These are phyloP conservation scores for Zygotorulaspora mrakii DNA, from an alignment of 1,139 yeast genomes.

Conservation along the genomic window DNA sequence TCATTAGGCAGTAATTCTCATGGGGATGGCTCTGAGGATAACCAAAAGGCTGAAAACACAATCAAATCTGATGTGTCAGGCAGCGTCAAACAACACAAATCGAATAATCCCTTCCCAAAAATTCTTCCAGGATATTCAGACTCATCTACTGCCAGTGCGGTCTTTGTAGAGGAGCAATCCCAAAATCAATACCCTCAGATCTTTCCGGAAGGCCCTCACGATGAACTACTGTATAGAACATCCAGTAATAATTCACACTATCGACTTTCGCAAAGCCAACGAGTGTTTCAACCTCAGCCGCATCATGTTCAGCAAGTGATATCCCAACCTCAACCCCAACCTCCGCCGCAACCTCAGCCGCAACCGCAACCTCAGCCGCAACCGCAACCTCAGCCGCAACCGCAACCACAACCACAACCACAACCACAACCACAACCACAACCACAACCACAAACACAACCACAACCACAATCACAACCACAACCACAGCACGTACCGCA, in stretches of 20 bases:
- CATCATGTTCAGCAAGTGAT: conserved; percentile 11
- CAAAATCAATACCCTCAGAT: conserved; percentile 2
- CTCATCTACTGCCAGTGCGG: conserved; percentile 3
- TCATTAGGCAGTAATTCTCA: conserved; percentile 10
- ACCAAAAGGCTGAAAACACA: conserved; percentile 23
- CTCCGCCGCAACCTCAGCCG: conserved; percentile 18
- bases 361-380: conserved; percentile 11
- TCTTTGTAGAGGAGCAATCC: conserved; percentile 8
- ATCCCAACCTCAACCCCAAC: conserved; percentile 5
- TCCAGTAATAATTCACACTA: conserved; percentile 6
- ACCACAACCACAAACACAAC: conserved; percentile 7
- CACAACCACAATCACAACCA: conserved; percentile 3
- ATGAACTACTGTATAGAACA: conserved; percentile 7
- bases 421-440: conserved; percentile 3
- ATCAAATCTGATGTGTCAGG: conserved; percentile 23
- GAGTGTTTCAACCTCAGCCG: conserved; percentile 3
- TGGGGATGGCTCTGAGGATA: conserved; percentile 14
- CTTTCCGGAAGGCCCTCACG: conserved; percentile 4
- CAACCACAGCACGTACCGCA: conserved; percentile 4
- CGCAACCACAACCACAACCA: conserved; percentile 3
- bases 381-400: conserved; percentile 8
- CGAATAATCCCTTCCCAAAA: conserved; percentile 36
- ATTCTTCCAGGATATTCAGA: conserved; percentile 19
- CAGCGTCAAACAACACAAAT: conserved; percentile 31
- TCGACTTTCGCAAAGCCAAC: conserved; percentile 5